These are phyloP conservation scores for Alternaria sp. DNA, from an alignment of 2,329 filamentous ascomycete species.

Conservation along the genomic window DNA sequence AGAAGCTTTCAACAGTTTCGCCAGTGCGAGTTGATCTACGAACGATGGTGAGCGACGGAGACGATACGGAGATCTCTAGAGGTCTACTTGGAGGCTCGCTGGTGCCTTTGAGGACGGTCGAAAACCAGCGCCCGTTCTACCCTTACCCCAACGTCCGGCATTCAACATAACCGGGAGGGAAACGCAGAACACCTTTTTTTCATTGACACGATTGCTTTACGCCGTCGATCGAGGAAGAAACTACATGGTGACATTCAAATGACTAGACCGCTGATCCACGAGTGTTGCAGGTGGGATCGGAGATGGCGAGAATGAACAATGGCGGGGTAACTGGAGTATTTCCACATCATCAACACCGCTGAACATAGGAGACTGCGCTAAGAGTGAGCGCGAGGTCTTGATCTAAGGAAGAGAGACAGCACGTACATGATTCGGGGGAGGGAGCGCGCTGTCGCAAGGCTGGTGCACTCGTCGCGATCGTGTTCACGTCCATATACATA, in stretches of 20 bases:
- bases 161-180: not conserved
- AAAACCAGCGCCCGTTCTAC: not conserved
- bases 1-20: not conserved
- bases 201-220: not conserved
- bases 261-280: not conserved
- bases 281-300: not conserved
- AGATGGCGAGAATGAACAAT: not conserved
- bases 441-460: not conserved
- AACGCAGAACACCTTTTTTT: not conserved
- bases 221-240: not conserved
- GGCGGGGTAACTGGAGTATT: not conserved
- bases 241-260: not conserved
- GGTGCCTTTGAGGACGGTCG: not conserved
- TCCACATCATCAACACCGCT: not conserved
- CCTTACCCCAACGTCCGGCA: not conserved
- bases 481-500: not conserved
- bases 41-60: not conserved
- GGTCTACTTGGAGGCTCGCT: not conserved
- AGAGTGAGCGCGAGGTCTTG: not conserved
- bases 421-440: not conserved
- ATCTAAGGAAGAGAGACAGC: not conserved
- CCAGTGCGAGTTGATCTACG: not conserved
- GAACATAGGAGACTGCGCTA: not conserved
- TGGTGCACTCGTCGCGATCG: not conserved
- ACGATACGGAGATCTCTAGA: not conserved